Percentiles rank a stretch among this genome's conserved stretches.
Evolutionary conservation across 2,329 filamentous ascomycete genomes (phyloP).

Genomic region (Zymoseptoria crescenta): DNA sequence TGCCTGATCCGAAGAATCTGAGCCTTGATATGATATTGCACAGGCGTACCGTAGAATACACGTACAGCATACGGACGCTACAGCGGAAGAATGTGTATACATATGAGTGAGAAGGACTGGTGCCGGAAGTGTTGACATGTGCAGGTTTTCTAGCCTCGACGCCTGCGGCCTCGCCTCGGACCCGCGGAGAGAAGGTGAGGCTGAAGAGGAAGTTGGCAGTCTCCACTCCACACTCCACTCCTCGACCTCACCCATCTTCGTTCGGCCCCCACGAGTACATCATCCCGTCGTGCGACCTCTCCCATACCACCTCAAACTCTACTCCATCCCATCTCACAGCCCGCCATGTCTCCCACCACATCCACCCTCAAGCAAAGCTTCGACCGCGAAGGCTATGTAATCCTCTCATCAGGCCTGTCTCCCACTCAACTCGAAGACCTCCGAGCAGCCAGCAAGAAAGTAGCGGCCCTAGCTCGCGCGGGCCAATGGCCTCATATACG

Average conservation of each 20-base stretch:
- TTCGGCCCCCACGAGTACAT: neutral
- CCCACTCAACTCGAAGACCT: slow-evolving; percentile 49
- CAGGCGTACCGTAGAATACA: too few relatives aligned
- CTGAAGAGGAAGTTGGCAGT: too few relatives aligned
- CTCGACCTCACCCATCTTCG: neutral
- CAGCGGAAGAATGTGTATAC: too few relatives aligned
- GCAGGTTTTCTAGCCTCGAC: too few relatives aligned
- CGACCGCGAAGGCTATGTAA: slow-evolving; percentile 63
- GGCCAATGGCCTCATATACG: slow-evolving; percentile 74
- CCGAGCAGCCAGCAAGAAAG: slow-evolving; percentile 50
- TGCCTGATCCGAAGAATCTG: too few relatives aligned
- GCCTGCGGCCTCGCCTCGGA: too few relatives aligned
- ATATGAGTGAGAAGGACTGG: too few relatives aligned
- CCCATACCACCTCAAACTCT: neutral
- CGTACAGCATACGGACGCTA: too few relatives aligned
- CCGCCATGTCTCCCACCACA: slow-evolving; percentile 1
- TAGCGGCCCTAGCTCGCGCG: slow-evolving; percentile 52
- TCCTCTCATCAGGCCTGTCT: slow-evolving; percentile 58
- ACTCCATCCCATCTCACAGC: neutral
- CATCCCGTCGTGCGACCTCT: neutral
- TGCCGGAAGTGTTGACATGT: too few relatives aligned
- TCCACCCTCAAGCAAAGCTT: neutral
- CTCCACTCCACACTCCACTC: too few relatives aligned
- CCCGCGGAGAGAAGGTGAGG: too few relatives aligned
- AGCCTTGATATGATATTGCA: too few relatives aligned